phyloP scores from a whole-genome alignment of 305 asterid species.

The Fraxinus albicans region DNA sequence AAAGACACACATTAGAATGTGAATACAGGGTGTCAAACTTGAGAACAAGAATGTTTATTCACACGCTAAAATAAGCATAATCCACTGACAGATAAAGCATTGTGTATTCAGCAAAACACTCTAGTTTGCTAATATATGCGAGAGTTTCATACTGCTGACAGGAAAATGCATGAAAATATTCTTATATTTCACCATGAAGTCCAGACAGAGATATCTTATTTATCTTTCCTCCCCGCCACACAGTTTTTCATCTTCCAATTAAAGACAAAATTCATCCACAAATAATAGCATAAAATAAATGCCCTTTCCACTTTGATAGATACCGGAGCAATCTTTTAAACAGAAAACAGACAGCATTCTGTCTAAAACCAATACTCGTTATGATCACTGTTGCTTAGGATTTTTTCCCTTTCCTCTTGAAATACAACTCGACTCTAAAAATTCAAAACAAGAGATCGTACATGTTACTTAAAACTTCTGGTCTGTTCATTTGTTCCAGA shows the following conservation, averaged over 20 bases:
- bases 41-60: background rate
- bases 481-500: background rate
- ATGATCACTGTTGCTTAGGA: background rate
- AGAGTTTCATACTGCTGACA: slow-evolving; percentile 10
- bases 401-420: background rate
- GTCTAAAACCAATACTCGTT: background rate
- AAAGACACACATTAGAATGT: slow-evolving; percentile 20
- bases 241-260: background rate
- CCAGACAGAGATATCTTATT: background rate
- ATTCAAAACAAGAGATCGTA: background rate
- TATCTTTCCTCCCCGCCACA: background rate
- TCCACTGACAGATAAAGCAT: slow-evolving; percentile 10
- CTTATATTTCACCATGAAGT: background rate
- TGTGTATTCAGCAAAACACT: slow-evolving; percentile 14
- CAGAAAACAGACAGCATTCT: background rate
- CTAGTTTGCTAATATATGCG: background rate
- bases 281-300: background rate
- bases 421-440: background rate
- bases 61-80: background rate
- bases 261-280: background rate
- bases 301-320: background rate
- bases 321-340: background rate
- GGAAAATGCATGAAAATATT: background rate
- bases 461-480: background rate
- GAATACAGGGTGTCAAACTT: slow-evolving; percentile 1